Base-by-base conservation (phyloP, 2,329 filamentous ascomycete species). In the Hypoxylon sp. region DNA sequence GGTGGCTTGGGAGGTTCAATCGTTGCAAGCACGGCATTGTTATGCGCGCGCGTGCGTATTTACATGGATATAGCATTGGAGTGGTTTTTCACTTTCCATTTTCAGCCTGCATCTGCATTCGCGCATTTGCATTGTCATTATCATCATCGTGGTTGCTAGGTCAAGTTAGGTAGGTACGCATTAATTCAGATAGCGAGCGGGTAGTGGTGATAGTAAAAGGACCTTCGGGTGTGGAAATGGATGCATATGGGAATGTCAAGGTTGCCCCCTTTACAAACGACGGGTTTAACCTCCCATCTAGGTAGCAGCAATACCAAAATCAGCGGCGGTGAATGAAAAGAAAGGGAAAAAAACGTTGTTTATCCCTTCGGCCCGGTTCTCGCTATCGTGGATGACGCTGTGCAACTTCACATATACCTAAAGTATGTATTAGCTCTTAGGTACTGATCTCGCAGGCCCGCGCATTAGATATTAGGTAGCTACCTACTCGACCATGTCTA, bases 51-150 rank as follows among this genome's bases (percentile, higher is more conserved):
- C 23, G 25, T n/a, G n/a, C 36, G 32, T 49, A 28, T 21, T 25
- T 34, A 51, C 14, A 21, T 52, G 50, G 32, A 52, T 52, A 14
- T 38, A 38, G 17, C 32, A 38, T 52, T 5, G 10, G 25, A 5
- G 21, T 36, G 6, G 30, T 48, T 48, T 5, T 46, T 28, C 17
- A n/a, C n/a, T n/a, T 36, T 30, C 5, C 23, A 28, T 6, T 6
- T 45, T 30, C 17, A 14, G 38, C 57, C 11, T 46, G 48, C 48
- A 34, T 19, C 6, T 32, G n/a, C 28, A 32, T 28, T 43, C 4
- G 17, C 38, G 38, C n/a, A 41, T 41, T 14, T 38, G 14, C 36
- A n/a, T 41, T 5, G 2, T 19, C 38, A 21, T 43, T n/a, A 10
- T 43, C 19, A 17, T 43, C 9, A 3, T 43, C 19, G 34, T 14